A percentile compares a stretch with the other conserved stretches of the same genome.
phyloP scores from a whole-genome alignment of 495 filamentous ascomycete genomes.

The Saxispiralis lemnorum region DNA sequence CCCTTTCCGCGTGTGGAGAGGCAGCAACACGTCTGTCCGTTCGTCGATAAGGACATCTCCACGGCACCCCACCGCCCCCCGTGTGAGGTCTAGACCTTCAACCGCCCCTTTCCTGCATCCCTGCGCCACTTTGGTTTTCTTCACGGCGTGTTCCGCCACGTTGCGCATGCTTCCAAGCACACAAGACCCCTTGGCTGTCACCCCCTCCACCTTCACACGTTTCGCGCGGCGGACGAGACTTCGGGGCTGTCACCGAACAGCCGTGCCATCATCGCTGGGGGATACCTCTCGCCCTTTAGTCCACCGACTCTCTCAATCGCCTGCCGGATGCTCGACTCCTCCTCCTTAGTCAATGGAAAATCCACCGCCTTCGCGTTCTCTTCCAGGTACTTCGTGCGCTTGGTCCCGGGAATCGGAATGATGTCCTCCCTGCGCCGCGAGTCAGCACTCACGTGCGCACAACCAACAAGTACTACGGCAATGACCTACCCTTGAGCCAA shows the following conservation, averaged over 20 bases:
- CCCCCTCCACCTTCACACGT: not conserved
- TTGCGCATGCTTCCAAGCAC: too few relatives aligned
- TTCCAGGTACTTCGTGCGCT: slow-evolving; percentile 35
- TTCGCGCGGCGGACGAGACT: not conserved
- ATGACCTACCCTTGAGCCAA: slow-evolving; percentile 28
- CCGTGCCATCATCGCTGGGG: slow-evolving; percentile 12
- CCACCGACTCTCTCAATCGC: slow-evolving; percentile 24
- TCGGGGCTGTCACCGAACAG: slow-evolving; percentile 25
- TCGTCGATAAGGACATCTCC: too few relatives aligned
- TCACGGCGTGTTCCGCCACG: too few relatives aligned
- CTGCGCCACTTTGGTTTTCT: too few relatives aligned
- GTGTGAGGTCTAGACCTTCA: too few relatives aligned
- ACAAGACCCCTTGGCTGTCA: not conserved
- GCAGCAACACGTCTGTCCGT: too few relatives aligned
- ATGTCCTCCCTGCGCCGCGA: slow-evolving; percentile 24
- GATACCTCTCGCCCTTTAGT: slow-evolving; percentile 24
- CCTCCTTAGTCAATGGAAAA: slow-evolving; percentile 32
- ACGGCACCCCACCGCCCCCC: too few relatives aligned
- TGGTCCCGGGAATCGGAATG: slow-evolving; percentile 38
- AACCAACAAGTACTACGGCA: slow-evolving; percentile 23
- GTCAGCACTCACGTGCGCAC: slow-evolving; percentile 35
- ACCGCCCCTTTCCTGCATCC: too few relatives aligned
- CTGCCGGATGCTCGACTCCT: slow-evolving; percentile 32
- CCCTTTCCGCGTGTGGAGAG: not conserved
- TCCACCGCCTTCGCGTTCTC: slow-evolving; percentile 36